These are phyloP conservation scores for Penicillium sp. DNA, from an alignment of 2,329 filamentous ascomycete genomes.

Conservation along the genomic window DNA sequence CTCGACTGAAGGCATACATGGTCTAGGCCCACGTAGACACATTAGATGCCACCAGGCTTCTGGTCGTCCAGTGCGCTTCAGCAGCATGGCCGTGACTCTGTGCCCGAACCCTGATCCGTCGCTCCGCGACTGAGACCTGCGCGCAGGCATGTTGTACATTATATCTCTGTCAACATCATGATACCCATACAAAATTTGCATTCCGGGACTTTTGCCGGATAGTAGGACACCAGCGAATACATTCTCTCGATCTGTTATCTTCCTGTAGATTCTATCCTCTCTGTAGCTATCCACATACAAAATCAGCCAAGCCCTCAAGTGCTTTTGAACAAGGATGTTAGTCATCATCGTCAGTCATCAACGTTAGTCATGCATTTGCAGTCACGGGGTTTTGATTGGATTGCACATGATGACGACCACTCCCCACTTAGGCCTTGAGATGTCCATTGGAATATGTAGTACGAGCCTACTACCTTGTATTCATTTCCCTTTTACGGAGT, in stretches of 20 bases:
- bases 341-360: too few relatives aligned
- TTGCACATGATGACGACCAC: too few relatives aligned
- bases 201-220: neutral
- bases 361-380: too few relatives aligned
- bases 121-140: neutral
- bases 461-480: too few relatives aligned
- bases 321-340: too few relatives aligned
- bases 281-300: too few relatives aligned
- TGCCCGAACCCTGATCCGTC: conserved; percentile 7
- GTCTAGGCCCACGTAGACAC: conserved; percentile 1
- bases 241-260: neutral
- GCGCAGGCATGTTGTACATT: conserved; percentile 1
- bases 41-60: conserved; percentile 6
- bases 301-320: too few relatives aligned
- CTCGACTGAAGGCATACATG: neutral
- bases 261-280: too few relatives aligned
- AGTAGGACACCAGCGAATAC: neutral
- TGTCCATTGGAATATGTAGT: too few relatives aligned
- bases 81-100: neutral
- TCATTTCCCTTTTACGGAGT: too few relatives aligned
- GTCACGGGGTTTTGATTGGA: too few relatives aligned
- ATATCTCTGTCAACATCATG: neutral
- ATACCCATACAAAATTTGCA: neutral
- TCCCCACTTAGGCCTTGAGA: too few relatives aligned
- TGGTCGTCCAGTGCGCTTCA: conserved; percentile 10